Conservation (phyloP, 176 grass and related monocot species). For the Phragmites australis region DNA sequence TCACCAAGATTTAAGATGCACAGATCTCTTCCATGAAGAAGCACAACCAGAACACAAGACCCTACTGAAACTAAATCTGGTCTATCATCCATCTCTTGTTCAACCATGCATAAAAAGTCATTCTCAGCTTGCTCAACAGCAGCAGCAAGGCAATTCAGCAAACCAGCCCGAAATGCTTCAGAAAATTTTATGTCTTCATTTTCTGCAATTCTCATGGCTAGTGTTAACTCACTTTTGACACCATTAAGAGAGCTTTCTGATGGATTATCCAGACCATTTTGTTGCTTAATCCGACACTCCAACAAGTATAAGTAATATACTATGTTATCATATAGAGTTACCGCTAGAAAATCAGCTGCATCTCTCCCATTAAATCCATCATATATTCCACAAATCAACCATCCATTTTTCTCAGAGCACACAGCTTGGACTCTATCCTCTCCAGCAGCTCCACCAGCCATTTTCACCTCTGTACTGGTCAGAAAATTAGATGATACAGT, state of each 20-base stretch:
- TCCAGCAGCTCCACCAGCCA: conserved; percentile 95
- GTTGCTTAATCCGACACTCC: conserved; percentile 70
- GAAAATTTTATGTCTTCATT: conserved; percentile 55
- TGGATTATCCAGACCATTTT: conserved; percentile 36
- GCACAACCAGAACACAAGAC: conserved; percentile 80
- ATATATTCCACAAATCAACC: conserved; percentile 97
- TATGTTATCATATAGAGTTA: conserved; percentile 93
- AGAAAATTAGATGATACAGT: conserved; percentile 80
- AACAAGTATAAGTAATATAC: conserved; percentile 78
- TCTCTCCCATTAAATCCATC: conserved; percentile 99
- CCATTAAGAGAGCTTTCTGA: conserved; percentile 27
- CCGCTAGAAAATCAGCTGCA: conserved; percentile 95
- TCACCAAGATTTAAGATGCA: conserved; percentile 93
- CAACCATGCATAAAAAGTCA: conserved; percentile 85
- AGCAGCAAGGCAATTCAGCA: conserved; percentile 72
- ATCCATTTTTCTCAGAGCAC: conserved; percentile 96
- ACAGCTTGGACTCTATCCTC: conserved; percentile 99
- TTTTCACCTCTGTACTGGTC: conserved; percentile 76
- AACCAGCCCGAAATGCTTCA: conserved; percentile 65
- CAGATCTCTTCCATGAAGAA: conserved; percentile 83
- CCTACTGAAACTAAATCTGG: conserved; percentile 97
- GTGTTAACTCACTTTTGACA: conserved; percentile 68
- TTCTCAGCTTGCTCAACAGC: conserved; percentile 94
- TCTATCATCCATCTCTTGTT: conserved; percentile 90
- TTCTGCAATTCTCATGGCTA: conserved; percentile 62